Evolutionary conservation across 2,329 filamentous ascomycete species (phyloP).

Genomic region (Xylaria sp.): DNA sequence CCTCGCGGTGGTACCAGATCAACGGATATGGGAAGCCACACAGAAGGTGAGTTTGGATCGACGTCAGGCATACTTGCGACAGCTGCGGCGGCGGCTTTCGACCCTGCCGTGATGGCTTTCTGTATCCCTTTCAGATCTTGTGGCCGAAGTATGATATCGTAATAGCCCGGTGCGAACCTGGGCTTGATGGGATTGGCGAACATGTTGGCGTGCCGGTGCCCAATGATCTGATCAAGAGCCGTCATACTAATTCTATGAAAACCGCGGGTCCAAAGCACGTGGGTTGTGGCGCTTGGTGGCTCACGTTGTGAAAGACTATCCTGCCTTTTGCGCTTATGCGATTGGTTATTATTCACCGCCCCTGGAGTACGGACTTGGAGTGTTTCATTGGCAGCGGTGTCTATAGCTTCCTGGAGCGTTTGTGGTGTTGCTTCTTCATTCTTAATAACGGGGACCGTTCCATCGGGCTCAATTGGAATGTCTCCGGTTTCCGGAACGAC

Average conservation of each 20-base stretch:
- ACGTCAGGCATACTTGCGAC: slow-evolving; percentile 70
- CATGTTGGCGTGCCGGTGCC: slow-evolving; percentile 81
- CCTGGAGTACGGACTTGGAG: slow-evolving; percentile 54
- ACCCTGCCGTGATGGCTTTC: slow-evolving; percentile 62
- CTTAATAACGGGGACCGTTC: slow-evolving; percentile 62
- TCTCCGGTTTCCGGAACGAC: slow-evolving; percentile 59
- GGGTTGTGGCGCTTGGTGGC: slow-evolving; percentile 66
- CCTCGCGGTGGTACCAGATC: slow-evolving; percentile 86
- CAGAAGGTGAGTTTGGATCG: slow-evolving; percentile 65
- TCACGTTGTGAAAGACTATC: slow-evolving; percentile 60
- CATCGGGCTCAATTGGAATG: slow-evolving; percentile 57
- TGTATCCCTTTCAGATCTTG: slow-evolving; percentile 84
- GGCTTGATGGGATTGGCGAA: slow-evolving; percentile 81
- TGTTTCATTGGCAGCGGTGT: slow-evolving; percentile 67
- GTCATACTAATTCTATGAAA: slow-evolving; percentile 78
- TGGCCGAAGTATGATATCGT: slow-evolving; percentile 76
- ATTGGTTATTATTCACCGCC: slow-evolving; percentile 51
- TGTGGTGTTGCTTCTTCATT: slow-evolving; percentile 68
- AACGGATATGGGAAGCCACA: slow-evolving; percentile 75
- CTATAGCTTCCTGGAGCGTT: slow-evolving; percentile 64
- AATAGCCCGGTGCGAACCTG: slow-evolving; percentile 79
- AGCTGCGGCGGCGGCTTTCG: slow-evolving; percentile 57
- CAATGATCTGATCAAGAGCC: slow-evolving; percentile 79
- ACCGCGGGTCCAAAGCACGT: slow-evolving; percentile 80
- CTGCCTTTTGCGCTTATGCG: slow-evolving; percentile 68